Evolutionary conservation across 164 flowering plant species (phyloP).

Genomic region (Umbilicus rupestris): DNA sequence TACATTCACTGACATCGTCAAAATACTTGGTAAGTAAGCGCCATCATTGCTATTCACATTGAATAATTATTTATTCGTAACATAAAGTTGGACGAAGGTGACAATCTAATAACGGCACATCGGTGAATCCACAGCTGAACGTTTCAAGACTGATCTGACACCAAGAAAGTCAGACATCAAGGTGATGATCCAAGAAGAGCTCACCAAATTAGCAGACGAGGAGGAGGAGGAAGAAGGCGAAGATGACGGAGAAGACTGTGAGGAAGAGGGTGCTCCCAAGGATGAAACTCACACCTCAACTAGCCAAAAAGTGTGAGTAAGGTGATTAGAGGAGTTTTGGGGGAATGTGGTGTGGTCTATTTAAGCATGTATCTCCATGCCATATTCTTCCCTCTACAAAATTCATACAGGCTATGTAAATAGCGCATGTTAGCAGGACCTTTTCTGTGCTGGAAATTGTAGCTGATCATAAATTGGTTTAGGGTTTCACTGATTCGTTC

Average conservation of each 20-base stretch:
- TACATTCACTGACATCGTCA: slow-evolving; percentile 13
- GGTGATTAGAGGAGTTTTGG: background rate
- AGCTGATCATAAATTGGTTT: background rate
- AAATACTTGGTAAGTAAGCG: slow-evolving; percentile 11
- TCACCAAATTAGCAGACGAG: slow-evolving; percentile 7
- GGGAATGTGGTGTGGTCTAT: background rate
- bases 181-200: slow-evolving; percentile 10
- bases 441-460: too few relatives aligned
- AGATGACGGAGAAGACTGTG: background rate
- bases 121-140: background rate
- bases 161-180: slow-evolving; percentile 7
- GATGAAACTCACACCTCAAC: background rate
- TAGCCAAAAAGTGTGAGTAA: background rate
- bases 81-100: background rate
- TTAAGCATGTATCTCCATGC: slow-evolving; percentile 4
- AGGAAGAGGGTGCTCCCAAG: background rate
- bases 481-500: background rate
- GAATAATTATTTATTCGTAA: background rate
- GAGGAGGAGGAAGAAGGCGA: slow-evolving; percentile 5
- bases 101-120: background rate
- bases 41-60: background rate
- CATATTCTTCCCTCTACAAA: background rate
- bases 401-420: slow-evolving; percentile 6
- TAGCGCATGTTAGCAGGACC: background rate
- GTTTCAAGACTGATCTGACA: slow-evolving; percentile 8